Conservation (phyloP, 306 rosid genomes). For the Cicer chorassanicum region DNA sequence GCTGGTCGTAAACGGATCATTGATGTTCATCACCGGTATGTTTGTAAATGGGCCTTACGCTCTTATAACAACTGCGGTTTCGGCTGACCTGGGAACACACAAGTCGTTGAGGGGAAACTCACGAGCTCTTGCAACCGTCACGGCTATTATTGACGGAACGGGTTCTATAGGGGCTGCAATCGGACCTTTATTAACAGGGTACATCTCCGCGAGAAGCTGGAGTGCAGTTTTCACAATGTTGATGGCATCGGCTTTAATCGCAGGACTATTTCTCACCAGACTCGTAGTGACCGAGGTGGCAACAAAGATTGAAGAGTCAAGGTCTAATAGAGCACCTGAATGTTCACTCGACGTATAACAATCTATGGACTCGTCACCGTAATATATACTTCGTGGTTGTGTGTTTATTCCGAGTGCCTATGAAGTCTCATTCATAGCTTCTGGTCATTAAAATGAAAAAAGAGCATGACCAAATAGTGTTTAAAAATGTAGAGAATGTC, state of each 20-base stretch:
- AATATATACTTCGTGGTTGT: not conserved
- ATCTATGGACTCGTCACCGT: too few species aligned
- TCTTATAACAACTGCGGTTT: constrained; percentile 95
- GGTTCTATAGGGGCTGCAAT: constrained; percentile 98
- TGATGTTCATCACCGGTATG: constrained; percentile 93
- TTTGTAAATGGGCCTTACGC: constrained; percentile 97
- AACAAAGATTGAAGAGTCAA: constrained; percentile 72
- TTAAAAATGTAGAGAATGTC: constrained; percentile 49
- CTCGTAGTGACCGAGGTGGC: constrained; percentile 82
- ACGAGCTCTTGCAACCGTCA: constrained; percentile 91
- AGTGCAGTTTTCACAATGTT: constrained; percentile 86
- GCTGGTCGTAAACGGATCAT: constrained; percentile 55
- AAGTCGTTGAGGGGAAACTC: constrained; percentile 84
- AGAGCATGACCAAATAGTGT: constrained; percentile 22
- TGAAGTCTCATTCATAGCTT: constrained; percentile 45
- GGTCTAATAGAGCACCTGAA: constrained; percentile 50
- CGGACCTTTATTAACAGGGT: constrained; percentile 90
- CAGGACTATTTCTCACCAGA: constrained; percentile 88
- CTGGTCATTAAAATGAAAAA: constrained; percentile 27
- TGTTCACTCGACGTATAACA: constrained; percentile 51
- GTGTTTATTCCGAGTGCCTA: constrained; percentile 25
- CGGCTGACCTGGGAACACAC: constrained; percentile 97
- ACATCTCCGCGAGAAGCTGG: constrained; percentile 87
- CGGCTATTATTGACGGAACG: constrained; percentile 95
- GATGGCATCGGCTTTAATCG: constrained; percentile 86